Base-by-base conservation (phyloP, 352 stramenopile genomes). In the Thalassiosira mediterranea region DNA sequence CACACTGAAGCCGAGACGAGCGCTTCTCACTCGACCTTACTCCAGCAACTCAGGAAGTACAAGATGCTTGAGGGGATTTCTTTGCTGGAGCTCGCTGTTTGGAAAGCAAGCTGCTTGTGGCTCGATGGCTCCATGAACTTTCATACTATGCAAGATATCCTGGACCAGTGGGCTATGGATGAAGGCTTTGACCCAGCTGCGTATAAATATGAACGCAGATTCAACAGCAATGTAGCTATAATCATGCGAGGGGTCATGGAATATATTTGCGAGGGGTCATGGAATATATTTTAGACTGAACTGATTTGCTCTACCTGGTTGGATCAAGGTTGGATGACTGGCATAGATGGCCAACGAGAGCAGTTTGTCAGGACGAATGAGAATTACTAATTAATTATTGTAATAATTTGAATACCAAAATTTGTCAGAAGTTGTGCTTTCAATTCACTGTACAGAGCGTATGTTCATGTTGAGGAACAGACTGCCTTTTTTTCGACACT, bases 91-190 rank as follows among this genome's bases (percentile, higher is more conserved):
- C 46, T 70, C 25, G 60, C 47, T 26, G 60, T 60, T 0, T 70
- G 60, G 44, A 70, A 70, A 70, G 60, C 44, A 34, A 70, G 46
- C 23, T 70, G 42, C 26, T 7, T 70, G 0, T 54, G 47, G 26
- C 48, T 70, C 11, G 60, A 70, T 70, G 60, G 46, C 17, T 70
- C 60, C 10, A 25, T 32, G 32, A 49, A 10, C 29, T 70, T 70
- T 49, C 19, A 2, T 17, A 60, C 60, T 19, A 70, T 70, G 60
- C 60, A 70, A 61, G 60, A 70, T 49, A 60, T 70, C 28, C 26
- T 61, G 23, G 60, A 60, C 8, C 60, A 32, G 29, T 70, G 60
- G 60, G 47, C 60, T 32, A 38, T 60, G 2, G 28, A 61, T 49
- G 60, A 61, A 29, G 31, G 7, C 25, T 70, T 60, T 34, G 47